Evolutionary conservation across 805 yeast species (phyloP).

Genomic region (Suhomyces faveliae): DNA sequence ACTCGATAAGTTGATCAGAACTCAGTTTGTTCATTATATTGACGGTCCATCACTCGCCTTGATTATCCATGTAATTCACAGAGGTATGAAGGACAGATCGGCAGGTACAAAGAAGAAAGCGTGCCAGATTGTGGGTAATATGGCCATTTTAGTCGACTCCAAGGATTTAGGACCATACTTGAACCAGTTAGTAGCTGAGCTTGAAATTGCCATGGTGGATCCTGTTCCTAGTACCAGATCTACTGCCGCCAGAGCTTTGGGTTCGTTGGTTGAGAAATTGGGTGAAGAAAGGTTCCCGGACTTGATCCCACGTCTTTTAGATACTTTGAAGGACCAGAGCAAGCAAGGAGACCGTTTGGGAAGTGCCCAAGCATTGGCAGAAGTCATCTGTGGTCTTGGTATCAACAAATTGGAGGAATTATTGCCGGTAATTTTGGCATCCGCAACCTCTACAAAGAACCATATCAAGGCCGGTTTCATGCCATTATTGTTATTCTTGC

Average conservation of each 20-base stretch:
- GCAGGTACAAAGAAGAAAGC: constrained; percentile 90
- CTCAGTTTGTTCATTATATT: constrained; percentile 95
- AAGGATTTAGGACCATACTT: constrained; percentile 84
- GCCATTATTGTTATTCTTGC: constrained; percentile 85
- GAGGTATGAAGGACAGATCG: constrained; percentile 95
- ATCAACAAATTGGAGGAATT: constrained; percentile 82
- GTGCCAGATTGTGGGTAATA: constrained; percentile 97
- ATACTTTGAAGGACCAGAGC: constrained; percentile 70
- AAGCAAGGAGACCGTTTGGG: constrained; percentile 92
- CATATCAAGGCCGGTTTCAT: constrained; percentile 87
- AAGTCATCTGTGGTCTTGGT: constrained; percentile 91
- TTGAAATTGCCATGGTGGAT: constrained; percentile 94
- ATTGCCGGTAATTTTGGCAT: constrained; percentile 72
- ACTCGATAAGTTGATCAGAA: constrained; percentile 76
- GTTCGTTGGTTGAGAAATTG: constrained; percentile 90
- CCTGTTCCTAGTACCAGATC: constrained; percentile 97
- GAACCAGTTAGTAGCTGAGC: constrained; percentile 70
- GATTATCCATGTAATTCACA: constrained; percentile 88
- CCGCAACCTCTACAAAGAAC: constrained; percentile 64
- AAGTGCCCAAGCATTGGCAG: constrained; percentile 94
- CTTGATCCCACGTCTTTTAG: constrained; percentile 75
- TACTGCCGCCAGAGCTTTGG: constrained; percentile 95
- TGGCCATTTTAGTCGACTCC: constrained; percentile 93
- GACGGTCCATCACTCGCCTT: constrained; percentile 97
- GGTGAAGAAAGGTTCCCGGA: constrained; percentile 97